Evolutionary conservation across 1,139 yeast species (phyloP), one percentile per base, ranked within the genome.

Genomic region (Candida sp.): DNA sequence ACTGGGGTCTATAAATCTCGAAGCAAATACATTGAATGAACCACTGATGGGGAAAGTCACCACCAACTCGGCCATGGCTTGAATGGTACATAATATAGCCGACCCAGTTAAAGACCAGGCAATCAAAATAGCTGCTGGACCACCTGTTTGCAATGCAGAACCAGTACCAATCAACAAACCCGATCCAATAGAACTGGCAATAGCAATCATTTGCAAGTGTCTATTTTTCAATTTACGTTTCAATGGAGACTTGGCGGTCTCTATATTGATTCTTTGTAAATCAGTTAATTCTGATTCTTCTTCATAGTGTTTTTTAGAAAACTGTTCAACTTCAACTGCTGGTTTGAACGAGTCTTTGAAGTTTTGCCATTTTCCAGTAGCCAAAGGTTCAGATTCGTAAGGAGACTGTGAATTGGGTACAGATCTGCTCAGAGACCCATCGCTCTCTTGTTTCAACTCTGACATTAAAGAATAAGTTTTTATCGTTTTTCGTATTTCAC

Each of bases 141-240:
- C 90, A 41, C 85, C 84, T 32, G 66, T 64, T 35, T 65, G 58
- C 39, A 84, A 61, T 22, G 74, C 73, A 22, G 57, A 51, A 12
- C 68, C 68, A 37, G 62, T 57, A 9, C 66, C 67, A 34, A 64
- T 60, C 23, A 63, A 61, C 37, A 72, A 63, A 21, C 77, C 77
- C 2, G 74, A 64, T 4, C 96, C 96, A 46, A 88, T 85, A 52
- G 93, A 86, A 25, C 95, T 87, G 21, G 95, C 95, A 42, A 88
- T 72, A 36, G 95, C 89, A 52, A 89, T 86, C 81, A 84, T 75
- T 52, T 81, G 77, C 38, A 68, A 56, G 45, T 65, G 72, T 46
- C 71, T 56, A 21, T 63, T 54, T 43, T 61, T 63, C 45, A 69
- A 59, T 33, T 58, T 61, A 46, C 74, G 53, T n/a, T 68, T 56